phyloP scores from a whole-genome alignment of 140 eudicot species.

The Ambrosia hybrid region DNA sequence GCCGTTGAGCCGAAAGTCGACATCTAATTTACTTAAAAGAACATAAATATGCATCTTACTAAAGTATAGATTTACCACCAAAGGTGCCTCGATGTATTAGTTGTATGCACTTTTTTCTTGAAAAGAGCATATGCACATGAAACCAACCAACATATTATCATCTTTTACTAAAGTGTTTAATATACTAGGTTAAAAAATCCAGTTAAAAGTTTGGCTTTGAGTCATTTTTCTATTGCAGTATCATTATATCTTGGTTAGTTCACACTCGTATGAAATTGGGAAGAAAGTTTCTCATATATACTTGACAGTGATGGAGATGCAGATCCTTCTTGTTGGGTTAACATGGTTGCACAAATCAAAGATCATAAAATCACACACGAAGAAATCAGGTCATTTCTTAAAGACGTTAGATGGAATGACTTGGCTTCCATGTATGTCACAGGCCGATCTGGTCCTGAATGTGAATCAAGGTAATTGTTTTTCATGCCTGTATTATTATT shows the following conservation, averaged over 20 bases:
- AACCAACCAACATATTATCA: too few relatives aligned
- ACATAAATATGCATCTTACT: too few relatives aligned
- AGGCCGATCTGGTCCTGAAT: constrained; percentile 78
- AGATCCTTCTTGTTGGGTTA: constrained; percentile 45
- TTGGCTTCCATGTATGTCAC: constrained; percentile 57
- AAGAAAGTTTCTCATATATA: background rate
- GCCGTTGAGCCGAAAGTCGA: too few relatives aligned
- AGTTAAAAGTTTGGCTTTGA: background rate
- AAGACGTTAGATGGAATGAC: constrained; percentile 36
- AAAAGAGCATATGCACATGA: too few relatives aligned
- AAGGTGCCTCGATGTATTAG: too few relatives aligned
- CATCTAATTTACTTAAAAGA: too few relatives aligned
- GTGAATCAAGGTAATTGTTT: constrained; percentile 67
- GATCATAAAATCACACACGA: constrained; percentile 58
- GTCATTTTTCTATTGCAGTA: background rate
- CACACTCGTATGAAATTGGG: too few relatives aligned
- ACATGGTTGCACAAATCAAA: constrained; percentile 44
- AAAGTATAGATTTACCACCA: too few relatives aligned
- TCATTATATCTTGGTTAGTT: background rate
- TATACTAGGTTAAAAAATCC: background rate
- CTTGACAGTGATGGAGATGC: constrained; percentile 48
- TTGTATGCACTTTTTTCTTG: too few relatives aligned
- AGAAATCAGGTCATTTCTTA: constrained; percentile 45
- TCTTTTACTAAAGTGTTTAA: background rate
- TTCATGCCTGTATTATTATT: background rate